A percentile compares a stretch with the other conserved stretches of the same genome.
These are phyloP conservation scores for Exophiala phaeomuriformis DNA, from an alignment of 2,329 filamentous ascomycete genomes.

Conservation along the genomic window DNA sequence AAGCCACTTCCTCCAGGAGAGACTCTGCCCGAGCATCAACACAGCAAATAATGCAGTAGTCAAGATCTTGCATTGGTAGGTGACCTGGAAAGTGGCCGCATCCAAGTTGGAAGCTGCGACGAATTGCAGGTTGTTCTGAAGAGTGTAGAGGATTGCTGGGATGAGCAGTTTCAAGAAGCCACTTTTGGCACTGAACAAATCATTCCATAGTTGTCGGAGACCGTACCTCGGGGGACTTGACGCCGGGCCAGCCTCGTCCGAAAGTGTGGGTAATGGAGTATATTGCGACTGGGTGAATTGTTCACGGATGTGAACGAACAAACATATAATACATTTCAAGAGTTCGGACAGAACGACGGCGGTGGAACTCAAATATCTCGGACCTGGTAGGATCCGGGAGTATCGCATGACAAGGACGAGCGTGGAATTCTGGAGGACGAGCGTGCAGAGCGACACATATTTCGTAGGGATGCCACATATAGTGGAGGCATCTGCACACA, in stretches of 20 bases:
- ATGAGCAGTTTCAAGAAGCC: slow-evolving; percentile 75
- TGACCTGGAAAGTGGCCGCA: slow-evolving; percentile 84
- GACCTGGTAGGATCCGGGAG: slow-evolving; percentile 84
- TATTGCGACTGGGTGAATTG: slow-evolving; percentile 11
- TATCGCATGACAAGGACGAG: slow-evolving; percentile 59
- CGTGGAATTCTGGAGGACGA: slow-evolving; percentile 25
- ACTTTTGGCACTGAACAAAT: slow-evolving; percentile 79
- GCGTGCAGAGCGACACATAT: slow-evolving; percentile 23
- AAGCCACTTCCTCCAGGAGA: slow-evolving; percentile 69
- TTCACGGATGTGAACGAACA: slow-evolving; percentile 80
- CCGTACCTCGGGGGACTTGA: slow-evolving; percentile 52
- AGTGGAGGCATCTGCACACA: slow-evolving; percentile 11
- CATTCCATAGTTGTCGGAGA: slow-evolving; percentile 68
- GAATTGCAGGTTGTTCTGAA: slow-evolving; percentile 88
- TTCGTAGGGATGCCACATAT: slow-evolving; percentile 23
- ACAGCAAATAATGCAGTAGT: slow-evolving; percentile 84
- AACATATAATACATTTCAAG: slow-evolving; percentile 76
- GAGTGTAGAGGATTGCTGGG: slow-evolving; percentile 76
- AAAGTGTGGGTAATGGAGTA: slow-evolving; percentile 10
- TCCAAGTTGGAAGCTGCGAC: slow-evolving; percentile 84
- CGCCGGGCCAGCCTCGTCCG: slow-evolving; percentile 26
- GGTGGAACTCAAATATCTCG: slow-evolving; percentile 86
- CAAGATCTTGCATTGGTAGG: slow-evolving; percentile 91
- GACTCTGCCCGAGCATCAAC: slow-evolving; percentile 61
- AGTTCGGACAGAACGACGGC: slow-evolving; percentile 91